Evolutionary conservation across 1,139 yeast species (phyloP), one percentile per base, ranked within the genome.

Genomic region (Pichia sp.): DNA sequence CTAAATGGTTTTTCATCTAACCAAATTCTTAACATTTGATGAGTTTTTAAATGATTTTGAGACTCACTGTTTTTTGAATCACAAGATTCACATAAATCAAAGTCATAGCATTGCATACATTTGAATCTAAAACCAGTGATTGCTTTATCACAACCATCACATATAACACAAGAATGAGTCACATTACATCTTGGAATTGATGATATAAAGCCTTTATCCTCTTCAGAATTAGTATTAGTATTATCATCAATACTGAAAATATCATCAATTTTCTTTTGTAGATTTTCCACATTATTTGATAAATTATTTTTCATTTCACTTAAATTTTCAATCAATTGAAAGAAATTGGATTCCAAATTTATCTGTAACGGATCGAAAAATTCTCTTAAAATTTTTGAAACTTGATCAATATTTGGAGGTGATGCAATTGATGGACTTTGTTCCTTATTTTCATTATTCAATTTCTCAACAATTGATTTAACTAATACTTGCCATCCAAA

Each of bases 71-170:
- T 60, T 4, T 59, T 58, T 0, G 54, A 46, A 54, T 76, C 80
- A 59, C 87, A 81, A 1, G 55, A 44, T 34, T 71, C 68, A 58
- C 88, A 82, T 49, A 80, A 66, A 56, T 81, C 85, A 61, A 68
- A 80, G 56, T 81, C 74, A 4, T 58, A 52, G 58, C 88, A 82
- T 30, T 73, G 72, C 45, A 73, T 55, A 59, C 88, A 82, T 48
- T 72, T 70, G 64, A 68, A 81, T 53, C 86, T 70, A 15, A 60
- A 56, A 1, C 86, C 86, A 25, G 44, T 57, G 43, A 80, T 69
- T 9, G 32, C 35, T 12, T 55, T 46, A 42, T 57, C 60, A 55
- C 83, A 78, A 26, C 63, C 62, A 55, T 78, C 82, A 56, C 83
- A 78, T 39, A 50, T 41, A n/a, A 66, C 53, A n/a, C 53, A 49